Evolutionary conservation across 164 flowering plant species (phyloP).

Genomic region (Echeveria elegans): DNA sequence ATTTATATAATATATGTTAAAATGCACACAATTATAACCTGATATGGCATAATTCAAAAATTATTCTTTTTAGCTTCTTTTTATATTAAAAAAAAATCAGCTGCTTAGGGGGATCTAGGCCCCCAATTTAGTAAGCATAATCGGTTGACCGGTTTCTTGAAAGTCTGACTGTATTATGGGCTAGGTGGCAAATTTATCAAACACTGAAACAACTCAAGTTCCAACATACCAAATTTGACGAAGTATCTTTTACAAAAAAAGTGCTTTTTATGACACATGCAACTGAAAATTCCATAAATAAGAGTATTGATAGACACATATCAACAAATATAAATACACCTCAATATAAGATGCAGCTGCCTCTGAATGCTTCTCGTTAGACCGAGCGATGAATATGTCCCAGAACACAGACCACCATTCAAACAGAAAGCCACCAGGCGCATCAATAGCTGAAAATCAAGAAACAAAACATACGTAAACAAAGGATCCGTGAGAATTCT

Average conservation of each 20-base stretch:
- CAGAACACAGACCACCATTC: constrained; percentile 94
- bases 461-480: background rate
- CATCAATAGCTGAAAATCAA: constrained; percentile 55
- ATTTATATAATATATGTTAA: too few species aligned
- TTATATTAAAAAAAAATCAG: too few species aligned
- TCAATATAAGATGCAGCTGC: constrained; percentile 61
- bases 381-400: constrained; percentile 75
- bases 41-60: too few species aligned
- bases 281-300: background rate
- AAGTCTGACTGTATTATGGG: too few species aligned
- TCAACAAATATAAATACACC: constrained; percentile 20
- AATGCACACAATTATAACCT: too few species aligned
- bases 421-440: constrained; percentile 78
- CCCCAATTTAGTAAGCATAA: too few species aligned
- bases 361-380: constrained; percentile 63
- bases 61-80: too few species aligned
- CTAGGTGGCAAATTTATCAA: too few species aligned
- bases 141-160: too few species aligned
- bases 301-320: background rate
- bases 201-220: background rate
- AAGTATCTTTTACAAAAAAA: background rate
- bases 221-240: background rate
- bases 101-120: too few species aligned
- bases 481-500: background rate
- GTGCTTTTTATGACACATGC: background rate